These are phyloP conservation scores for Collybiopsis confluens DNA, from an alignment of 768 basidiomycete species.

Conservation along the genomic window DNA sequence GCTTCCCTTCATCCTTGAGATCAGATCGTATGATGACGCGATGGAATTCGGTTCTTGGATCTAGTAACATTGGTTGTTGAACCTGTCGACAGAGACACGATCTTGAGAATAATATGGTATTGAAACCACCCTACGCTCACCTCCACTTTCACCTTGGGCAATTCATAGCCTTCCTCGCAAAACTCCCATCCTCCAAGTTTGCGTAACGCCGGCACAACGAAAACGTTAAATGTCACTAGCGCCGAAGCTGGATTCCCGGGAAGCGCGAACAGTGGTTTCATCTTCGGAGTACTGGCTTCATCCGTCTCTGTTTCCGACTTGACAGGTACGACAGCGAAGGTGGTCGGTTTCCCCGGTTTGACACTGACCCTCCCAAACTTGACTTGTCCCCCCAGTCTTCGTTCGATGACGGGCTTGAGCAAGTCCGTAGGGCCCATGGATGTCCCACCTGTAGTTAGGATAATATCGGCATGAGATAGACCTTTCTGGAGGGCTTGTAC, in stretches of 20 bases:
- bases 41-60: conserved; percentile 79
- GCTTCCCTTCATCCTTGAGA: conserved; percentile 27
- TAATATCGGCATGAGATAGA: conserved; percentile 60
- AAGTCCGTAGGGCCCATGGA: conserved; percentile 89
- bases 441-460: conserved; percentile 86
- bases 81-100: conserved; percentile 48
- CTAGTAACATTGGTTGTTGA: conserved; percentile 58
- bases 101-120: too few relatives aligned
- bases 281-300: conserved; percentile 11
- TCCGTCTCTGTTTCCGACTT: conserved; percentile 1
- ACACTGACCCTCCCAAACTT: conserved; percentile 86
- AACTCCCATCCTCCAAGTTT: conserved; percentile 60
- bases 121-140: conserved; percentile 35
- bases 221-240: conserved; percentile 80
- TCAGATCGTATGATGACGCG: conserved; percentile 58
- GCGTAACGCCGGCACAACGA: conserved; percentile 78
- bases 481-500: conserved; percentile 53
- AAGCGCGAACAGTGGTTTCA: conserved; percentile 74
- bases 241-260: conserved; percentile 90
- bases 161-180: conserved; percentile 40
- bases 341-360: conserved; percentile 87
- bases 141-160: conserved; percentile 62
- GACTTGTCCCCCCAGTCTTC: conserved; percentile 65
- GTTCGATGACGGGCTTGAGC: conserved; percentile 85
- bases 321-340: conserved; percentile 74